Evolutionary conservation across 768 basidiomycete species (phyloP), one percentile per base, ranked within the genome.

Genomic region (Tephrocybe sp.): DNA sequence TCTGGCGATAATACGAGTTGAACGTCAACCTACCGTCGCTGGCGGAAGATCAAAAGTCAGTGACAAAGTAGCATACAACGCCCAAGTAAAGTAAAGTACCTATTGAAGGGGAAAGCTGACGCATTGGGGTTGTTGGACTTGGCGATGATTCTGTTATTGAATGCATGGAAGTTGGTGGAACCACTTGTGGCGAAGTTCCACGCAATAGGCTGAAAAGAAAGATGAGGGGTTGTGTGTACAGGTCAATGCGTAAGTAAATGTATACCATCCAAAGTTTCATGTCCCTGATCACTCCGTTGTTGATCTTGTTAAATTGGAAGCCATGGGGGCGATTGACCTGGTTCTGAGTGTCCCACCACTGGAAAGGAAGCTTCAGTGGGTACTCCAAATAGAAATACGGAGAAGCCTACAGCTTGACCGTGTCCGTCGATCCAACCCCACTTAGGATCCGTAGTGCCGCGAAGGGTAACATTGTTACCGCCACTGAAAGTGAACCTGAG

Each of bases 341-440:
- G 47, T 79, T 69, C 13, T 65, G 62, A 7, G 72, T 67, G 55
- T 81, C 73, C 80, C 82, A 83, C 82, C 83, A 84, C 79, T 82
- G 36, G 15, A 33, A 33, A 27, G 16, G 9, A 4, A 3, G 24
- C 15, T 11, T 25, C 41, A 41, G n/a, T 25, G 5, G 23, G n/a
- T 34, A 10, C 15, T 34, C 43, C 1, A 1, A 2, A 3, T 30
- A 16, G 24, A 33, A 11, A 2, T 25, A 21, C 4, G 8, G 3
- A 34, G 10, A 30, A 27, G 61, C 66, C 42, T 48, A 76, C 77
- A 25, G 70, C 70, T 64, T 83, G 79, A 1, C 83, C 83, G 43
- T 84, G 76, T 1, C 69, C 78, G 54, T 83, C 76, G 0, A 85
- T 73, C 82, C 82, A 84, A n/a, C 83, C 82, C 78, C 79, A 80